Evolutionary conservation across 2,329 filamentous ascomycete species (phyloP).

Genomic region (Ophidiomyces ophidiicola): DNA sequence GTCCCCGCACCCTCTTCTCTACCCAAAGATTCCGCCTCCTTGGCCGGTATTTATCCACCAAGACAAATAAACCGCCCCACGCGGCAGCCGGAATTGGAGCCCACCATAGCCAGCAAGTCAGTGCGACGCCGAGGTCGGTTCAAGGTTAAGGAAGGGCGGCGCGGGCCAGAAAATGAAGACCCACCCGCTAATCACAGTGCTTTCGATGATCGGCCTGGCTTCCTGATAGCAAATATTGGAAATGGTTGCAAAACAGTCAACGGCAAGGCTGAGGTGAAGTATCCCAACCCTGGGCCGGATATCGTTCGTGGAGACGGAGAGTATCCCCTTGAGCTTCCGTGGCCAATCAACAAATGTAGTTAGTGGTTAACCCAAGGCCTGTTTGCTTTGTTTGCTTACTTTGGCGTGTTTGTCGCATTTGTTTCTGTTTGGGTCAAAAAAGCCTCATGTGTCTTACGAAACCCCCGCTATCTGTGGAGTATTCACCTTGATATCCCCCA

Average conservation of each 20-base stretch:
- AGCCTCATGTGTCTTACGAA: no score
- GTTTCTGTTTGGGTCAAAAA: neutral
- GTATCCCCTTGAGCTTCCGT: slow-evolving; percentile 29
- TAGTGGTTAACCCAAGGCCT: neutral
- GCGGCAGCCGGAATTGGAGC: no score
- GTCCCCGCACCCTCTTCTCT: neutral
- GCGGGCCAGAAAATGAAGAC: no score
- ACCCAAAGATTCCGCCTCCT: no score
- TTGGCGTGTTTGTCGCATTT: neutral
- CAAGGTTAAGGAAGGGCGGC: no score
- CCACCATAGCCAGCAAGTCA: no score
- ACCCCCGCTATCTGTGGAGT: neutral
- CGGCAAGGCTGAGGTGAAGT: slow-evolving; percentile 33
- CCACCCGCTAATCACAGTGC: slow-evolving; percentile 15
- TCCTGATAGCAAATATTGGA: slow-evolving; percentile 21
- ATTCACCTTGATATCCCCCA: neutral
- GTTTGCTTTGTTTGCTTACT: neutral
- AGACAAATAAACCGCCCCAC: no score
- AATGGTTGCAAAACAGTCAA: slow-evolving; percentile 25
- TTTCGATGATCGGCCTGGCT: slow-evolving; percentile 18
- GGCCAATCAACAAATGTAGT: slow-evolving; percentile 1
- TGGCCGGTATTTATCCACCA: no score
- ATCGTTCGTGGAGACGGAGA: slow-evolving; percentile 34
- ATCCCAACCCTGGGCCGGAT: slow-evolving; percentile 33
- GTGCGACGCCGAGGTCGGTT: no score